A percentile compares a stretch with the other conserved stretches of the same genome.
These are phyloP conservation scores for Periconia macrospinosa DNA, from an alignment of 2,329 filamentous ascomycete species.

Conservation along the genomic window DNA sequence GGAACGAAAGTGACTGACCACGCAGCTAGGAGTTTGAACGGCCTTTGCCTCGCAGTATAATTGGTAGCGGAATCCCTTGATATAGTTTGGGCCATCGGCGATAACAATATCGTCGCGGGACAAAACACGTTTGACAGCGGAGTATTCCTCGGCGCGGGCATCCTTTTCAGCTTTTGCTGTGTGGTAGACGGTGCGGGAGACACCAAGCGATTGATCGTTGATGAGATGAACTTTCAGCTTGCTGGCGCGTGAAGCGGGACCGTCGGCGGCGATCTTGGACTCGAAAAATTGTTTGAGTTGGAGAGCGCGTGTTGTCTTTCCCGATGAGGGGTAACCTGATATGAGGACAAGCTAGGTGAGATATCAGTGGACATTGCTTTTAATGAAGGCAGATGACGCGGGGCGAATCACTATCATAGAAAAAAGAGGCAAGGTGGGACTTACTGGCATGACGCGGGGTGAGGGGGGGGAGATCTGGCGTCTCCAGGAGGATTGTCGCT, in stretches of 20 bases:
- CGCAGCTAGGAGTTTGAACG: constrained; percentile 71
- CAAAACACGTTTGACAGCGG: constrained; percentile 75
- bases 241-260: constrained; percentile 48
- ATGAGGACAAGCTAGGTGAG: constrained; percentile 59
- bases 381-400: background rate
- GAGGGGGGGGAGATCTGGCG: background rate
- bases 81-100: constrained; percentile 81
- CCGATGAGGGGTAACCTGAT: constrained; percentile 65
- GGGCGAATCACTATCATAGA: too few relatives aligned
- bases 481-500: too few relatives aligned
- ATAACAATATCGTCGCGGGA: constrained; percentile 75
- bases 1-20: constrained; percentile 53
- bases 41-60: constrained; percentile 84
- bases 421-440: constrained; percentile 7
- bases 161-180: constrained; percentile 81
- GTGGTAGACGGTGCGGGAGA: constrained; percentile 72
- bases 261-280: constrained; percentile 53
- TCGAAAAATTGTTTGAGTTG: constrained; percentile 69
- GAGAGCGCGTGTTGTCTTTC: constrained; percentile 62
- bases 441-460: constrained; percentile 27
- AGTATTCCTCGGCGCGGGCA: constrained; percentile 74
- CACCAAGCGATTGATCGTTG: constrained; percentile 70
- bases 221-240: constrained; percentile 71
- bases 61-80: constrained; percentile 88
- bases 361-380: constrained; percentile 7